Percentiles rank a stretch among this genome's conserved stretches.
phyloP scores from a whole-genome alignment of 78 protist species.

The Chrysochromulina tobinii region DNA sequence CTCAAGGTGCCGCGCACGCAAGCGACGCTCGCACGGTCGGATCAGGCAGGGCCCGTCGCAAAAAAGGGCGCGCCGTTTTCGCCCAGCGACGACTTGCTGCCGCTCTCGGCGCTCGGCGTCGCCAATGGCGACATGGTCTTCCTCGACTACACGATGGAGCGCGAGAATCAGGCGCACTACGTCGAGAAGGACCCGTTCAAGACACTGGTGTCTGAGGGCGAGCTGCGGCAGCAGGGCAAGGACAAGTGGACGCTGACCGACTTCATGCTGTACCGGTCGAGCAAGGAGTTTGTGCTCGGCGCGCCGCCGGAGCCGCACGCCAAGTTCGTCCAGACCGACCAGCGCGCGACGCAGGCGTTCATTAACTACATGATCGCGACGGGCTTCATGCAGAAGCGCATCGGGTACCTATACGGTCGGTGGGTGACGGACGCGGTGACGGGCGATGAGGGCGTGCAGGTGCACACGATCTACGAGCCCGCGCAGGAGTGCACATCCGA shows the following conservation, averaged over 20 bases:
- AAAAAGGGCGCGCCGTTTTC: not conserved
- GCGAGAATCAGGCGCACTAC: not conserved
- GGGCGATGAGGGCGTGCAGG: not conserved
- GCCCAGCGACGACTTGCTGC: not conserved
- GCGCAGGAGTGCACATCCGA: not conserved
- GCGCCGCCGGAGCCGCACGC: slow-evolving; percentile 1
- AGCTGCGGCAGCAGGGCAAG: not conserved
- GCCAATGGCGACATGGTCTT: not conserved
- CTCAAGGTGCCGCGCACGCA: not conserved
- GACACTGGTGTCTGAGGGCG: not conserved
- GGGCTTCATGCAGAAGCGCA: not conserved
- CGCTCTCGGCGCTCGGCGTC: not conserved
- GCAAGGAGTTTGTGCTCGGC: not conserved
- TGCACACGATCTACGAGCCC: slow-evolving; percentile 23
- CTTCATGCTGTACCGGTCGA: not conserved
- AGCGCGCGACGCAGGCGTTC: not conserved
- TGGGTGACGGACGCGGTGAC: not conserved
- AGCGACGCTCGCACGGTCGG: not conserved
- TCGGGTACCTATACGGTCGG: not conserved
- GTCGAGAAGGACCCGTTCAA: not conserved
- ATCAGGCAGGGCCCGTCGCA: not conserved
- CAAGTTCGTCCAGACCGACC: not conserved
- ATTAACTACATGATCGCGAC: not conserved
- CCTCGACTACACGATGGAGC: not conserved
- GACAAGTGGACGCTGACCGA: not conserved